Evolutionary conservation across 2,329 filamentous ascomycete genomes (phyloP), one percentile per base, ranked within the genome.

Genomic region (Trichoderma semiorbis): DNA sequence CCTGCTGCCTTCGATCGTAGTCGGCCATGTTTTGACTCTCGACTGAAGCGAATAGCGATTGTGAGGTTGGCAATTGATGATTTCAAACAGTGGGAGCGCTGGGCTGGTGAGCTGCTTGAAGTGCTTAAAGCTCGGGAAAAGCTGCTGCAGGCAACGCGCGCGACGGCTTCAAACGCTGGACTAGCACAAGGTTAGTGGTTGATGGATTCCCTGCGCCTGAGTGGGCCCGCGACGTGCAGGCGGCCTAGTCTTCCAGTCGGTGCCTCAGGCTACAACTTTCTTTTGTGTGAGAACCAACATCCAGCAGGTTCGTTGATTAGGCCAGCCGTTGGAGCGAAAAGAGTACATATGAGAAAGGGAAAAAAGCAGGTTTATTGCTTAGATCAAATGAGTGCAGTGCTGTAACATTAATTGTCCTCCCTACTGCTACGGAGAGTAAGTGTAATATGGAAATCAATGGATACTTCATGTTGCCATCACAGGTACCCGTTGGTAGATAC

Each of bases 1-100:
- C 83, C 16, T 80, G 78, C 43, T 85, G 87, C 79, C 90, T 82
- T 74, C 87, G 84, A 74, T 89, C 87, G 80, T 88, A 84, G 76
- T 90, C 88, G 61, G 85, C 85, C 88, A 90, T 83, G 68, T 65
- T 78, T 72, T 60, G 72, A 57, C n/a, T 30, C 34, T 61, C 32
- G 11, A 34, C 21, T 32, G n/a, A 28, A 43, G 30, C 55, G 34
- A 18, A 34, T 18, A 32, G n/a, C 24, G 47, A 50, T 47, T 36
- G 62, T 30, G 12, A 39, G 53, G 43, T 3, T 34, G 34, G 34
- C 57, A 71, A 71, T 71, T 61, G 71, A 43, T 61, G 58, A 39
- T 18, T 43, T 34, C 7, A 26, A 43, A 43, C 30, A 26, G 50
- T 36, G 26, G 26, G 10, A 63, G 34, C 53, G n/a, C 18, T 69